Base-by-base conservation (phyloP, 345 rosid genomes). In the Moricandia moricandioides region DNA sequence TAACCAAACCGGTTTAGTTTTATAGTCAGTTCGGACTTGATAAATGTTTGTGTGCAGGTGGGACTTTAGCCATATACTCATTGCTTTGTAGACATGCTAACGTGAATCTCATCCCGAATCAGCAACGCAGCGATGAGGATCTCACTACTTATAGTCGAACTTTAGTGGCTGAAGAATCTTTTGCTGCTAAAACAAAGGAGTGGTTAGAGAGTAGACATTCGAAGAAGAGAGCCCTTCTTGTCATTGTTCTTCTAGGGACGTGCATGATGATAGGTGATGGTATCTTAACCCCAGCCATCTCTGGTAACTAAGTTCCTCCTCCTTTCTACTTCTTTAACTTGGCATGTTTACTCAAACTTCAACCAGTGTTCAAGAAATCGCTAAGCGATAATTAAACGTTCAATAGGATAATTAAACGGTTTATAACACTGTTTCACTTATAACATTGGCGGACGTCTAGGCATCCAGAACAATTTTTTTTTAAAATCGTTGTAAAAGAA, bases 261-360 rank as follows among this genome's bases (percentile, higher is more conserved):
- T 95, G 97, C 82, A 95, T 89, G 93, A 84, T 95, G 82, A 90
- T 95, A 29, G 97, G 99, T 52, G 99, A 95, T 76, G 97, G 99
- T 54, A 90, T 95, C 75, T 89, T 95, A 67, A 95, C 99, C 68
- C 99, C 99, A 56, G 99, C 98, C 30, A 92, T 95, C 74, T 95
- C 99, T 31, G 99, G 99, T 91, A 84, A 39, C 47, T 39, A 10
- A 16, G 69, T 13, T 58, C 33, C 24, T 67, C 67, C 0, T 12
- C 6, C 49, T 43, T 43, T 39, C 13, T 39, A 2, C 45, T 39
- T 39, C 45, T 35, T 35, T 35, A 35, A 3, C 40, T 2, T 39
- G 45, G 1, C 45, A 39, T 10, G n/a, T 39, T 62, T 17, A 55
- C n/a, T 39, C 26, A 33, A 66, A 9, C n/a, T 39, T 39, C 45